phyloP scores from a whole-genome alignment of 192 early-diverging fungal genomes.

The Umbelopsis vinacea region DNA sequence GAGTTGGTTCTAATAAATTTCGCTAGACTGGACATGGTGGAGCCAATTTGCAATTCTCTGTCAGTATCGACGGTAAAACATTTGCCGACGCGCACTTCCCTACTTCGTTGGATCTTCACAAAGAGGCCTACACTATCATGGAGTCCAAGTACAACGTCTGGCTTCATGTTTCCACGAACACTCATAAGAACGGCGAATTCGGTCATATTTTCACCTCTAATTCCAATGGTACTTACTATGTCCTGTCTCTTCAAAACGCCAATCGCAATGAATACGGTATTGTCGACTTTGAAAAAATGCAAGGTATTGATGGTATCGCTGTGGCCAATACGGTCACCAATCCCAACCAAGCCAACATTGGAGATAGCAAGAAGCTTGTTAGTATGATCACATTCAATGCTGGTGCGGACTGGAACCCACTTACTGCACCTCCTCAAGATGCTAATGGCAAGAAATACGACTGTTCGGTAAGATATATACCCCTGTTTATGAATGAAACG shows the following conservation, averaged over 20 bases:
- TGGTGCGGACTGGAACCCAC: constrained; percentile 71
- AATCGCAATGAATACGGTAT: constrained; percentile 76
- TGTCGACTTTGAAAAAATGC: constrained; percentile 94
- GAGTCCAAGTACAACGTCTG: constrained; percentile 67
- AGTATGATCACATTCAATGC: constrained; percentile 82
- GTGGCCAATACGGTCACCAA: constrained; percentile 84
- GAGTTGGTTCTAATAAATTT: neutral
- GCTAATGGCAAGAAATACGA: constrained; percentile 40
- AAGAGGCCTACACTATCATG: constrained; percentile 73
- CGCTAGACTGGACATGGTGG: constrained; percentile 41
- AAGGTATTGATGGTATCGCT: constrained; percentile 84
- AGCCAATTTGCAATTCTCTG: constrained; percentile 55
- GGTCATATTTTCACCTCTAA: constrained; percentile 92
- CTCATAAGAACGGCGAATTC: constrained; percentile 61
- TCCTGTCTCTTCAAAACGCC: constrained; percentile 67
- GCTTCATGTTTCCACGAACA: constrained; percentile 68
- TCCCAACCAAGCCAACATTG: constrained; percentile 54
- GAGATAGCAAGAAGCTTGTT: constrained; percentile 63
- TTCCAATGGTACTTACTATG: constrained; percentile 86
- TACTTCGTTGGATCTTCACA: constrained; percentile 60
- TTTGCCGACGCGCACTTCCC: constrained; percentile 83
- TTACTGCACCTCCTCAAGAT: constrained; percentile 57
- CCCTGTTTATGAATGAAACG: too few species aligned
- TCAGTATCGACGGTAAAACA: constrained; percentile 74
- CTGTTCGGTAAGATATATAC: constrained; percentile 35